Conservation (phyloP, 306 rosid species). For the Pyrus bretschneideri region DNA sequence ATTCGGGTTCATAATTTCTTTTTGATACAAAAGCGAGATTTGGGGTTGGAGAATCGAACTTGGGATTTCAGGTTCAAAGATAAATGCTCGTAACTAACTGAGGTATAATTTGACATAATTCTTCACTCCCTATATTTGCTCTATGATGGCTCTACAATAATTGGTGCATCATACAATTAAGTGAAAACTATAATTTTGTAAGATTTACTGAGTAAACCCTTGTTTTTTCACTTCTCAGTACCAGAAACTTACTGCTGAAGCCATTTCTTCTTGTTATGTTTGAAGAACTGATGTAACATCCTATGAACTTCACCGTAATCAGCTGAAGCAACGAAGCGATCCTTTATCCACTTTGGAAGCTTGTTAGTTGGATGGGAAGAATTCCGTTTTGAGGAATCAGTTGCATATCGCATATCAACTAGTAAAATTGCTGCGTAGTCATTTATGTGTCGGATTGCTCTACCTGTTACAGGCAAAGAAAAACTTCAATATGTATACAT, state of each 20-base stretch:
- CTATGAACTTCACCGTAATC: constrained; percentile 76
- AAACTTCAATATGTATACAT: background rate
- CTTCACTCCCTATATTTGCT: no score
- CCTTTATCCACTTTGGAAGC: constrained; percentile 90
- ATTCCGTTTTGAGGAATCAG: constrained; percentile 57
- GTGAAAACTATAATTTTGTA: background rate
- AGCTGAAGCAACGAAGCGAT: constrained; percentile 51
- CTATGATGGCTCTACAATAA: no score
- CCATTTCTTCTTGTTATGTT: constrained; percentile 38
- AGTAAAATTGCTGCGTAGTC: constrained; percentile 83
- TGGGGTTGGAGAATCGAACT: background rate
- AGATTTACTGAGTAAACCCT: background rate
- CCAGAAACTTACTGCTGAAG: constrained; percentile 4
- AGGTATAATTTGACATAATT: no score
- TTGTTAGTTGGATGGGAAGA: constrained; percentile 55
- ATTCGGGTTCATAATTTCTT: no score
- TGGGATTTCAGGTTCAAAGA: no score
- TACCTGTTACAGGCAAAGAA: constrained; percentile 42
- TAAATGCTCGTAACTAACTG: no score
- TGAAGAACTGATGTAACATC: constrained; percentile 75
- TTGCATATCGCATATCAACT: constrained; percentile 65
- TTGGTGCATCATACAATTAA: no score
- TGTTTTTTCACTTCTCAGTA: background rate
- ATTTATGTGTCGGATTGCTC: constrained; percentile 86
- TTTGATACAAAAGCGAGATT: no score